Conservation (phyloP, 345 rosid genomes). For the Hibiscus trionum region DNA sequence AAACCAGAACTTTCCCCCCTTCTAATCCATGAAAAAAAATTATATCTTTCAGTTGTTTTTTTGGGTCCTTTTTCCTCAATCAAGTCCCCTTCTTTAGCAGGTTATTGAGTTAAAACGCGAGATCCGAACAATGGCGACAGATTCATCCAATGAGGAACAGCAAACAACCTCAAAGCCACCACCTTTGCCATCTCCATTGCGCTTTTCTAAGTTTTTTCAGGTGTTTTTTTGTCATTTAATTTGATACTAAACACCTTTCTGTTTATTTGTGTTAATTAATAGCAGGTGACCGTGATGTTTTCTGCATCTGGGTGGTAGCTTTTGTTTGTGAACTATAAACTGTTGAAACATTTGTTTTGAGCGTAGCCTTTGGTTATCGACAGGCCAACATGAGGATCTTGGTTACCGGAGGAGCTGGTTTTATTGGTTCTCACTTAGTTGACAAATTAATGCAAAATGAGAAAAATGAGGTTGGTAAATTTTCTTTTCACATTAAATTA, state of each 20-base stretch:
- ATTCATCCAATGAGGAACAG: slow-evolving; percentile 41
- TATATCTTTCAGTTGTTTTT: neutral
- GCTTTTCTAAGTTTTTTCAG: slow-evolving; percentile 84
- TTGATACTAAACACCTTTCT: neutral
- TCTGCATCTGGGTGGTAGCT: neutral
- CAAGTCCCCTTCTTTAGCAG: neutral
- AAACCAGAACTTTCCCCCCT: neutral
- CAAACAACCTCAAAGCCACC: slow-evolving; percentile 60
- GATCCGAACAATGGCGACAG: slow-evolving; percentile 49
- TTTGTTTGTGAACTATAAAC: neutral
- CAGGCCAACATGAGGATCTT: slow-evolving; percentile 95
- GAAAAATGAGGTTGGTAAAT: slow-evolving; percentile 69
- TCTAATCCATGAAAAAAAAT: neutral
- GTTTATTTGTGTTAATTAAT: neutral
- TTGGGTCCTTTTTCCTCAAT: neutral
- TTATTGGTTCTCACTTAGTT: slow-evolving; percentile 91
- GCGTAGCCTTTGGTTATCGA: no score
- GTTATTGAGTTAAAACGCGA: neutral
- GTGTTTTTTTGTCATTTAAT: slow-evolving; percentile 20
- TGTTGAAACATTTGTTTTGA: neutral
- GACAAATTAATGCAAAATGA: slow-evolving; percentile 90
- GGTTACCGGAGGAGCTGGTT: slow-evolving; percentile 96
- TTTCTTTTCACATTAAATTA: neutral
- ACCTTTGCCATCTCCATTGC: slow-evolving; percentile 80
- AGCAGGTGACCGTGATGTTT: slow-evolving; percentile 6